These are phyloP conservation scores for Dictyostelium gargantuum DNA, from an alignment of 208 protist species.

Conservation along the genomic window DNA sequence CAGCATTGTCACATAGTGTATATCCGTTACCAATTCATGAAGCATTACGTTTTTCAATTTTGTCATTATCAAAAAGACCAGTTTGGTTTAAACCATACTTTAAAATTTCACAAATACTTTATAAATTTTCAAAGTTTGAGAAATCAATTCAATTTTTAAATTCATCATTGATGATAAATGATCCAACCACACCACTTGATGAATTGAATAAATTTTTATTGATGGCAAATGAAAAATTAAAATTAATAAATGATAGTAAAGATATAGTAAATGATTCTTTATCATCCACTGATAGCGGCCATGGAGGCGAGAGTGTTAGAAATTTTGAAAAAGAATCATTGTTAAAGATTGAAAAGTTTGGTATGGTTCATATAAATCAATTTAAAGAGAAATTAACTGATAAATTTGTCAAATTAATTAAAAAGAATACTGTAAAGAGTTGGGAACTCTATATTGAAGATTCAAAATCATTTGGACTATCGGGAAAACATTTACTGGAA, in stretches of 20 bases:
- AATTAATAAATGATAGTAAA: not conserved
- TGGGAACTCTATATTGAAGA: not conserved
- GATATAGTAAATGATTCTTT: too few relatives aligned
- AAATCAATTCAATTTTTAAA: not conserved
- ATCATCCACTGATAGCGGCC: too few relatives aligned
- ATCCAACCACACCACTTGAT: not conserved
- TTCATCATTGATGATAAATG: not conserved
- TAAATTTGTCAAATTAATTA: not conserved
- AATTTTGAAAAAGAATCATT: not conserved
- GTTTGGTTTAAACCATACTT: not conserved
- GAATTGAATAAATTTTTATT: not conserved
- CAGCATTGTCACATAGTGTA: not conserved
- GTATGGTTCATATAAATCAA: not conserved
- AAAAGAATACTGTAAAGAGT: not conserved
- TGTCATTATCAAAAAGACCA: not conserved
- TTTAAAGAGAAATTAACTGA: not conserved
- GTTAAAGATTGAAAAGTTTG: not conserved
- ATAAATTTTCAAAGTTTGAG: not conserved
- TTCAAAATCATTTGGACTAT: not conserved
- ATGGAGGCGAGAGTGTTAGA: not conserved
- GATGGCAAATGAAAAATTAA: not conserved
- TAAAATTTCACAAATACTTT: not conserved
- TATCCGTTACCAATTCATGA: not conserved
- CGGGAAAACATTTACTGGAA: not conserved
- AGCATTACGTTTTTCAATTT: not conserved